Base-by-base conservation (phyloP, 805 yeast genomes). In the Candida qinlingensis region DNA sequence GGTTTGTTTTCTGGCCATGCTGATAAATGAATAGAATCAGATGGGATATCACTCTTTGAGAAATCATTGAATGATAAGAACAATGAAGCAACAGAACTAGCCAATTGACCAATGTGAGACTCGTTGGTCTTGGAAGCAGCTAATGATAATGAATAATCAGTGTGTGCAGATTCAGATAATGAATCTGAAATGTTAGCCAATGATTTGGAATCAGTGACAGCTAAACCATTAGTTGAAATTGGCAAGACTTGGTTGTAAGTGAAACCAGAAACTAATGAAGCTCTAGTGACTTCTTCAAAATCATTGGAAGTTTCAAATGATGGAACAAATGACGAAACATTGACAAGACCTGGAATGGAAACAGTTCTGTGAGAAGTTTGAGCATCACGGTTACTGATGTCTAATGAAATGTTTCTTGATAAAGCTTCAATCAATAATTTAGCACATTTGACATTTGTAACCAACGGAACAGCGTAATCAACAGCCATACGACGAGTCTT, bases 401-500 rank as follows among this genome's bases (percentile, higher is more conserved):
- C 86, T 57, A 90, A 72, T n/a, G 74, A 53, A 54, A 69, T 55
- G 62, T 81, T 73, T 73, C 94, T 77, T 37, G 92, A 77, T 56
- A 90, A 69, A n/a, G 99, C 98, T 73, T 94, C 98, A 57, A 94
- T 83, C 70, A 94, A 76, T 57, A 94, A 75, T 72, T 94, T 94
- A 54, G 99, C 99, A 76, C 91, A 85, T 73, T 94, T 94, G 58
- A 94, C 98, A 65, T 94, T 94, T 56, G 99, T 94, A 44, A 94
- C 96, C 67, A 94, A 77, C 45, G 99, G 99, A 65, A 94, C 90
- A 45, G 97, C 91, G 68, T 87, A 95, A 72, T 94, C 99, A 57
- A 94, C 97, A 58, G 99, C 99, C 98, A 94, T 87, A 77, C 99
- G 94, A 79, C 99, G 95, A 41, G 98, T 88, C 70, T 81, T 83